phyloP scores from a whole-genome alignment of 495 filamentous ascomycete species.

The Aspergillus wentii region DNA sequence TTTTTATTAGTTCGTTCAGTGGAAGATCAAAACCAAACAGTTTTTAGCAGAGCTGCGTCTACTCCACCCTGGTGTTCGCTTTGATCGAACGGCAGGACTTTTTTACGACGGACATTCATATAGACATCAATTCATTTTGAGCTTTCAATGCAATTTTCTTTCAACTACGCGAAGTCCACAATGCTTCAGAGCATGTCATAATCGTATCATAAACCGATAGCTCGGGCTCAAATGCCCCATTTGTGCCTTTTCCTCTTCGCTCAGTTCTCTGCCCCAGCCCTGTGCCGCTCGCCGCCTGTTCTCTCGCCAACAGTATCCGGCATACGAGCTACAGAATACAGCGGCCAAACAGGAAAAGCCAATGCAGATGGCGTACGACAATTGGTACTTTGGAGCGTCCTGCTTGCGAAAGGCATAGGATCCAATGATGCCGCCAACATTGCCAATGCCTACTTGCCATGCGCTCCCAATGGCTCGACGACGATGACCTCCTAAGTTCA shows the following conservation, averaged over 20 bases:
- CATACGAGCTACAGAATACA: conserved; percentile 9
- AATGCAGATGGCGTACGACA: conserved; percentile 26
- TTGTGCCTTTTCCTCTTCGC: background rate
- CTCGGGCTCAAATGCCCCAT: conserved; percentile 2
- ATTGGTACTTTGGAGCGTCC: conserved; percentile 29
- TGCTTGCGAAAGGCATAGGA: conserved; percentile 28
- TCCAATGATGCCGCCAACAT: conserved; percentile 36
- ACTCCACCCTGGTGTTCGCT: conserved; percentile 49
- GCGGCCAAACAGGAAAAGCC: conserved; percentile 8
- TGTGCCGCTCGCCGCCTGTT: conserved; percentile 4
- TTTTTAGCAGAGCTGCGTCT: conserved; percentile 54
- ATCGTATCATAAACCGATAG: background rate
- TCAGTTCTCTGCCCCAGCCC: background rate
- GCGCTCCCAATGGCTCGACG: conserved; percentile 30
- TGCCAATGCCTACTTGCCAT: conserved; percentile 23
- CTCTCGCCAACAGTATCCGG: conserved; percentile 4
- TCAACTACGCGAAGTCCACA: background rate
- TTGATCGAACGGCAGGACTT: conserved; percentile 45
- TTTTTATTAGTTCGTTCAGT: conserved; percentile 49
- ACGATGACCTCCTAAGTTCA: conserved; percentile 27
- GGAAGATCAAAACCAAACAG: conserved; percentile 51
- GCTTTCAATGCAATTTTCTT: background rate
- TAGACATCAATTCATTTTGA: background rate
- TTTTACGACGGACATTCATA: conserved; percentile 46
- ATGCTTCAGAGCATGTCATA: background rate